phyloP scores from a whole-genome alignment of 106 monocot species.

The Dendrobium catenatum region DNA sequence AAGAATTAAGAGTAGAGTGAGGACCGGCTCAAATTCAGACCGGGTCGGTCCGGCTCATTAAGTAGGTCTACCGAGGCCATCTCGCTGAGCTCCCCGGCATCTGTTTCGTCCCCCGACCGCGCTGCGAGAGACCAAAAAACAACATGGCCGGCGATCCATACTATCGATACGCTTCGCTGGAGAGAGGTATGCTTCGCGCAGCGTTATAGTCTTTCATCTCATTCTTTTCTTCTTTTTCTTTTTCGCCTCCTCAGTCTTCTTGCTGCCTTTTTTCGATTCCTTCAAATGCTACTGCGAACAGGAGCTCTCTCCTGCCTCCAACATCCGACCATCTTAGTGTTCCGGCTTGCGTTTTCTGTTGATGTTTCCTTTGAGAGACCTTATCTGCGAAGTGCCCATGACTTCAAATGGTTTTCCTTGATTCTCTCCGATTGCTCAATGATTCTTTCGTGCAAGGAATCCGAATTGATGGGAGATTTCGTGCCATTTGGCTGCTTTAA shows the following conservation, averaged over 20 bases:
- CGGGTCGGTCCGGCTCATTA: too few relatives aligned
- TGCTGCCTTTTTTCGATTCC: background rate
- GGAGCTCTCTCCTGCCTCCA: background rate
- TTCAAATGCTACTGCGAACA: background rate
- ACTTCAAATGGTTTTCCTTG: background rate
- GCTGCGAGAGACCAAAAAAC: background rate
- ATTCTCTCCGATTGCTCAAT: background rate
- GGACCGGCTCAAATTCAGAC: too few relatives aligned
- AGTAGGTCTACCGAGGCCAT: too few relatives aligned
- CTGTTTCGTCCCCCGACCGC: background rate
- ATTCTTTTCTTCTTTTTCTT: background rate
- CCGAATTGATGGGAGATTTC: too few relatives aligned
- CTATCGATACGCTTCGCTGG: background rate
- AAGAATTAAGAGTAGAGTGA: too few relatives aligned
- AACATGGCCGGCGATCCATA: constrained; percentile 2
- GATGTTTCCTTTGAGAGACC: background rate
- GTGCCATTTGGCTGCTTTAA: too few relatives aligned
- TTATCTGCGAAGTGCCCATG: background rate
- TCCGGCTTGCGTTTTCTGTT: background rate
- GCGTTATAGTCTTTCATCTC: background rate
- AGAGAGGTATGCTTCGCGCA: background rate
- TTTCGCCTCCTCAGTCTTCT: background rate
- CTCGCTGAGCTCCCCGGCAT: background rate
- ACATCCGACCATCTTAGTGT: background rate
- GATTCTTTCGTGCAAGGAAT: background rate